These are phyloP conservation scores for Schwanniomyces polymorphus DNA, from an alignment of 805 yeast species.

Conservation along the genomic window DNA sequence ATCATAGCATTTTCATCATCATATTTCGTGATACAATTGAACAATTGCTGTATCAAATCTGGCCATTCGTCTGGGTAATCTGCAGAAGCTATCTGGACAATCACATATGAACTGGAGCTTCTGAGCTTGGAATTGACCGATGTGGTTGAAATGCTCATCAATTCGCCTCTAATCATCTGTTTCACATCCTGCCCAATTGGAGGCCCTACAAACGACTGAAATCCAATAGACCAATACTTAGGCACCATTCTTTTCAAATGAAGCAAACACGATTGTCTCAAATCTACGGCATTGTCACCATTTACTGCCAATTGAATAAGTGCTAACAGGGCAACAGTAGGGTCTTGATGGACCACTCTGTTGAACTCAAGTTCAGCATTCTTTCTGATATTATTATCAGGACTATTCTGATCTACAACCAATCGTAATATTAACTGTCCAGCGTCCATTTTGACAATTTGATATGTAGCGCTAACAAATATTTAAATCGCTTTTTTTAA, in stretches of 20 bases:
- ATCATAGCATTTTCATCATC: constrained; percentile 32
- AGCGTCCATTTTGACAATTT: constrained; percentile 4
- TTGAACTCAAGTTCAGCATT: constrained; percentile 53
- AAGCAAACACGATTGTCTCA: constrained; percentile 64
- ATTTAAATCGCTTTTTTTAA: background rate
- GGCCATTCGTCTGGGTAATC: constrained; percentile 99
- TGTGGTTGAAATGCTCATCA: constrained; percentile 48
- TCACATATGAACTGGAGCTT: constrained; percentile 66
- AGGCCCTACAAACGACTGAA: constrained; percentile 70
- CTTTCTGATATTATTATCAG: constrained; percentile 54
- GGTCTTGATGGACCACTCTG: constrained; percentile 42
- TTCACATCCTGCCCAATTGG: constrained; percentile 58
- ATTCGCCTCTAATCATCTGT: constrained; percentile 44
- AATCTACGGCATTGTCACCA: constrained; percentile 23
- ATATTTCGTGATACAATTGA: constrained; percentile 35
- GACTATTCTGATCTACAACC: constrained; percentile 29
- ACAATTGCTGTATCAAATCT: constrained; percentile 51
- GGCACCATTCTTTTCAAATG: constrained; percentile 70
- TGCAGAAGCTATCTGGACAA: constrained; percentile 80
- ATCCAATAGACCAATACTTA: constrained; percentile 80
- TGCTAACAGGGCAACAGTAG: constrained; percentile 44
- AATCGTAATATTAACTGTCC: constrained; percentile 2
- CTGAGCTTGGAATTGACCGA: constrained; percentile 58
- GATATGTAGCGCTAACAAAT: background rate
- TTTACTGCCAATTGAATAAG: constrained; percentile 45